These are phyloP conservation scores for Limnomonas spitsbergensis DNA, from an alignment of 139 green algal genomes.

Conservation along the genomic window DNA sequence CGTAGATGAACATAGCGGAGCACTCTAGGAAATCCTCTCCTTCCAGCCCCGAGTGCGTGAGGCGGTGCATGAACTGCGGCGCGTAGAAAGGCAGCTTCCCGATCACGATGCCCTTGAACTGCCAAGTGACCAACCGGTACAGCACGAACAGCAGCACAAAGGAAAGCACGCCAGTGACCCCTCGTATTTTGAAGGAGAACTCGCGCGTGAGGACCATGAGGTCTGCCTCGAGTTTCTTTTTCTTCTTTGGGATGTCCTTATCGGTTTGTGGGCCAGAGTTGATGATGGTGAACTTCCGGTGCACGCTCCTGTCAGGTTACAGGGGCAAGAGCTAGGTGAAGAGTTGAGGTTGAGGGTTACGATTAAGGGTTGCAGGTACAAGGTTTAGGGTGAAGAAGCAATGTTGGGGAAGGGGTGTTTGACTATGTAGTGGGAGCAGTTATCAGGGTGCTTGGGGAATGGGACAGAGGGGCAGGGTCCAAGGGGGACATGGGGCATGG, in stretches of 20 bases:
- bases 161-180: background rate
- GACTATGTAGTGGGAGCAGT: no score
- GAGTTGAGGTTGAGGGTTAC: no score
- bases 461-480: no score
- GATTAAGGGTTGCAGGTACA: no score
- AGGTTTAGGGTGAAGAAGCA: no score
- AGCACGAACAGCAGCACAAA: background rate
- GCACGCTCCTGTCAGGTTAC: no score
- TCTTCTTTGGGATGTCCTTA: background rate
- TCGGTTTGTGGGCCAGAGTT: background rate
- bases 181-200: background rate
- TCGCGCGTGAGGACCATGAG: background rate
- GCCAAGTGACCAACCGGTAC: background rate
- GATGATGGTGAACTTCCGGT: background rate
- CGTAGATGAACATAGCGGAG: slow-evolving; percentile 5
- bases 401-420: no score
- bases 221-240: background rate
- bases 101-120: background rate
- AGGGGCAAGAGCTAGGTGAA: no score
- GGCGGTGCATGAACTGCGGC: background rate
- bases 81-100: background rate
- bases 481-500: no score
- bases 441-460: no score
- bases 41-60: background rate
- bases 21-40: background rate